Conservation (phyloP, 148 eudicot species). For the Heliamphora exappendiculata region DNA sequence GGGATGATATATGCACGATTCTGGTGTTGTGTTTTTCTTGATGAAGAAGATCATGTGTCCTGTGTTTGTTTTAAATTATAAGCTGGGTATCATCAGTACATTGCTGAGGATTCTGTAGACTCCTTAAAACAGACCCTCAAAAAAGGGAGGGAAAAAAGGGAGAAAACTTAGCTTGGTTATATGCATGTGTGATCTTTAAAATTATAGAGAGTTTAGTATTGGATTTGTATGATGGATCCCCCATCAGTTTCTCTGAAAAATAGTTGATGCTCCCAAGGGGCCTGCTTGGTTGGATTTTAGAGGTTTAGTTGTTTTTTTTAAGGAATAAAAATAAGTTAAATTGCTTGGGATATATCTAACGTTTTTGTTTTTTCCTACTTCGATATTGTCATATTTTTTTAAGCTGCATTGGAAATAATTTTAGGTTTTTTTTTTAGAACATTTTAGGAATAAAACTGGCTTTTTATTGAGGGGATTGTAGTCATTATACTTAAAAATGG, state of each 20-base stretch:
- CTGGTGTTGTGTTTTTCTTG: background rate
- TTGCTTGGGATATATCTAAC: too few species aligned
- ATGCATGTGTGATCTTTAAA: background rate
- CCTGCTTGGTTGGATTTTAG: too few species aligned
- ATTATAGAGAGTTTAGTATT: background rate
- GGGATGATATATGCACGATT: background rate
- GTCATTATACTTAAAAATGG: too few species aligned
- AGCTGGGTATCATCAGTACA: background rate
- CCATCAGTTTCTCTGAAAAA: background rate
- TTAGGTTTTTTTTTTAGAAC: too few species aligned
- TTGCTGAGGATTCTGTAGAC: background rate
- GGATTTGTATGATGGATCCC: background rate
- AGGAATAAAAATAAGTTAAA: too few species aligned
- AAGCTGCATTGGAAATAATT: too few species aligned
- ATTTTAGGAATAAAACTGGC: too few species aligned
- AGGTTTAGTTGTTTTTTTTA: background rate
- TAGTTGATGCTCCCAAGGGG: too few species aligned
- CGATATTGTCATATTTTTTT: too few species aligned
- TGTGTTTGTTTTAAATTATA: constrained; percentile 1
- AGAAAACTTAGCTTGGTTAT: background rate
- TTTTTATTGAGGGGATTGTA: too few species aligned
- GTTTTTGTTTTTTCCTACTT: too few species aligned
- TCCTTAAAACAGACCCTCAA: background rate
- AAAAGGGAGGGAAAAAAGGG: background rate
- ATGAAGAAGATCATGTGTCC: background rate